phyloP scores from a whole-genome alignment of 345 rosid genomes.

The Erodium maritimum region DNA sequence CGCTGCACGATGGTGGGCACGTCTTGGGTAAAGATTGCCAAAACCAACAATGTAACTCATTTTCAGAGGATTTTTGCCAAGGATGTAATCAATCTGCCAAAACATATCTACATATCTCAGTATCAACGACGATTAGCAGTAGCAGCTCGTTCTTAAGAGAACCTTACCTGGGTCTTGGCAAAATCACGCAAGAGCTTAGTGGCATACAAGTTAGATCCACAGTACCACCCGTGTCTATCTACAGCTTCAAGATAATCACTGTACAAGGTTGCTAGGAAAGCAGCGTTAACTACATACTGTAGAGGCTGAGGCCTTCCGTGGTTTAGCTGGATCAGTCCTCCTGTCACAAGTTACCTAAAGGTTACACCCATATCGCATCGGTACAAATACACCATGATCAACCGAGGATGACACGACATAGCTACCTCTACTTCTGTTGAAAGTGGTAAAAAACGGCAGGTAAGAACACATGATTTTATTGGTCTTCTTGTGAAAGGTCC shows the following conservation, averaged over 20 bases:
- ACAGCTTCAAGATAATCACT: slow-evolving; percentile 95
- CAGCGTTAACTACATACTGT: slow-evolving; percentile 85
- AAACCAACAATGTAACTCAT: slow-evolving; percentile 92
- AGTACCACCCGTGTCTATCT: slow-evolving; percentile 94
- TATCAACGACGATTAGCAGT: neutral
- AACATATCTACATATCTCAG: slow-evolving; percentile 1
- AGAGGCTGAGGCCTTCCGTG: slow-evolving; percentile 96
- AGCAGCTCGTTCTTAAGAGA: neutral
- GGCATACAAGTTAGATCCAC: slow-evolving; percentile 84
- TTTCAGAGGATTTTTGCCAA: slow-evolving; percentile 85
- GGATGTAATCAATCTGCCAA: slow-evolving; percentile 71
- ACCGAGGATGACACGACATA: slow-evolving; percentile 5
- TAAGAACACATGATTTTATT: slow-evolving; percentile 70
- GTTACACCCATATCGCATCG: slow-evolving; percentile 6
- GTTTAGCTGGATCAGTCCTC: slow-evolving; percentile 78
- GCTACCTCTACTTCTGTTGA: slow-evolving; percentile 62
- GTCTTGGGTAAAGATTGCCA: slow-evolving; percentile 68
- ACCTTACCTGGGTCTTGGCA: slow-evolving; percentile 67
- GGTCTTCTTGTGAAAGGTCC: slow-evolving; percentile 88
- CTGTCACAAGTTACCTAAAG: slow-evolving; percentile 23
- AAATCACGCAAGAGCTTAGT: slow-evolving; percentile 60
- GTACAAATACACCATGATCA: neutral
- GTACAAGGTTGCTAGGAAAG: slow-evolving; percentile 67
- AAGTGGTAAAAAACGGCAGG: slow-evolving; percentile 54
- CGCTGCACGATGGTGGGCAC: slow-evolving; percentile 85